Evolutionary conservation across 2,329 filamentous ascomycete genomes (phyloP).

Genomic region (Talaromyces sp.): DNA sequence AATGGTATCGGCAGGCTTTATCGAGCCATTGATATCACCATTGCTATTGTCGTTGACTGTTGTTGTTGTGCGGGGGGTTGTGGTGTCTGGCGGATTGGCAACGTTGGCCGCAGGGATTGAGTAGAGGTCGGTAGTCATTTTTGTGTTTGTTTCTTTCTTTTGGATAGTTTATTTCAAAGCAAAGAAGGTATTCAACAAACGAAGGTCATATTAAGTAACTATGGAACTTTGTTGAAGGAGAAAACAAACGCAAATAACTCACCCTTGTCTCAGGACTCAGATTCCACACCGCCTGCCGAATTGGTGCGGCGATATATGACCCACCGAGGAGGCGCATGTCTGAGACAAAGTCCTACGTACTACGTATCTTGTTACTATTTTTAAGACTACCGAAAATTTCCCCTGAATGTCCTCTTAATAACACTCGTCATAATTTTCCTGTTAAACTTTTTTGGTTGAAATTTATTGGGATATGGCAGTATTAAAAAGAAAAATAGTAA

Average conservation of each 20-base stretch:
- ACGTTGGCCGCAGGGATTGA: slow-evolving; percentile 9
- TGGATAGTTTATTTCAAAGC: background rate
- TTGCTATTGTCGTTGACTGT: slow-evolving; percentile 15
- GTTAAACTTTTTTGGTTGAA: background rate
- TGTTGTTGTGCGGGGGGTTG: slow-evolving; percentile 7
- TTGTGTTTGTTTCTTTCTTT: background rate
- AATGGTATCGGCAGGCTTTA: slow-evolving; percentile 16
- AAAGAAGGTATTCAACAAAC: background rate
- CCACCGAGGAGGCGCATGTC: background rate
- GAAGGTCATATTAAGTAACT: background rate
- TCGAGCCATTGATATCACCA: slow-evolving; percentile 9
- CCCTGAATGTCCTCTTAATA: background rate
- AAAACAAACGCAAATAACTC: background rate
- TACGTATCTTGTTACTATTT: background rate
- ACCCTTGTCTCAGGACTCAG: background rate
- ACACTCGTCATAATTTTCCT: background rate
- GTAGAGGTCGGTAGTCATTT: slow-evolving; percentile 11
- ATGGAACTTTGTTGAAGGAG: background rate
- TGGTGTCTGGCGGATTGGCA: slow-evolving; percentile 5
- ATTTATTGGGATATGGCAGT: background rate
- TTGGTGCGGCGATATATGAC: background rate
- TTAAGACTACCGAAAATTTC: background rate
- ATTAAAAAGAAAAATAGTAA: background rate
- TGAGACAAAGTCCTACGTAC: background rate
- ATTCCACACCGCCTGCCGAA: background rate